Evolutionary conservation across 2,329 filamentous ascomycete species (phyloP).

Genomic region (Colletotrichum chrysophilum): DNA sequence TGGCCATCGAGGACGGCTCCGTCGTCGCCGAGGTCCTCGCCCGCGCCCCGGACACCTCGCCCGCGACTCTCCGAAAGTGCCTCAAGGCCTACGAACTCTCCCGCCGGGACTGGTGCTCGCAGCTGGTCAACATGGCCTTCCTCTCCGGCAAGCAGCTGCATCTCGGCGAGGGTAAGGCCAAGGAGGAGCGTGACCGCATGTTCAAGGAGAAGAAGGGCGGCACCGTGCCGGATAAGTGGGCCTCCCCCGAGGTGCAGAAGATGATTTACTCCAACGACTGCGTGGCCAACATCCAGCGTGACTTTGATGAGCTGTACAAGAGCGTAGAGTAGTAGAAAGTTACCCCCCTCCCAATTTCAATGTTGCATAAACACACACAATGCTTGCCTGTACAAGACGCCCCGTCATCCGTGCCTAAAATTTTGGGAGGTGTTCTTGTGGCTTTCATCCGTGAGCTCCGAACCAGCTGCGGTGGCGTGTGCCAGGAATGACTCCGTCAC

Average conservation of each 20-base stretch:
- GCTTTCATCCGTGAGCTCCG: conserved; percentile 12
- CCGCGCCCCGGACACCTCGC: conserved; percentile 38
- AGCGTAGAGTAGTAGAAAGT: conserved; percentile 25
- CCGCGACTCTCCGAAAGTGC: conserved; percentile 49
- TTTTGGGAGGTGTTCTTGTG: neutral
- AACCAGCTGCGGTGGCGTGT: neutral
- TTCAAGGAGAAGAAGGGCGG: conserved; percentile 58
- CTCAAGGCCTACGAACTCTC: conserved; percentile 61
- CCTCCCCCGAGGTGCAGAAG: conserved; percentile 71
- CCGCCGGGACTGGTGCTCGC: conserved; percentile 59
- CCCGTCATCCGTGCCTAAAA: neutral
- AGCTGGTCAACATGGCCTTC: conserved; percentile 59
- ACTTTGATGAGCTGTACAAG: conserved; percentile 54
- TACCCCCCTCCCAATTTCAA: neutral
- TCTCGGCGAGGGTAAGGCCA: conserved; percentile 61
- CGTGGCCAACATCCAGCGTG: conserved; percentile 56
- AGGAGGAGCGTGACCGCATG: conserved; percentile 62
- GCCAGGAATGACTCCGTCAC: neutral
- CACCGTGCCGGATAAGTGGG: conserved; percentile 71
- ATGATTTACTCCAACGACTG: conserved; percentile 71
- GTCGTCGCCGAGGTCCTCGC: conserved; percentile 60
- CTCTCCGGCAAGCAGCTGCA: conserved; percentile 60
- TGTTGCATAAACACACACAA: neutral
- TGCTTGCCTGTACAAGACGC: neutral
- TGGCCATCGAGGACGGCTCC: conserved; percentile 71